These are phyloP conservation scores for Wickerhamiella galacta DNA, from an alignment of 805 yeast species.

Conservation along the genomic window DNA sequence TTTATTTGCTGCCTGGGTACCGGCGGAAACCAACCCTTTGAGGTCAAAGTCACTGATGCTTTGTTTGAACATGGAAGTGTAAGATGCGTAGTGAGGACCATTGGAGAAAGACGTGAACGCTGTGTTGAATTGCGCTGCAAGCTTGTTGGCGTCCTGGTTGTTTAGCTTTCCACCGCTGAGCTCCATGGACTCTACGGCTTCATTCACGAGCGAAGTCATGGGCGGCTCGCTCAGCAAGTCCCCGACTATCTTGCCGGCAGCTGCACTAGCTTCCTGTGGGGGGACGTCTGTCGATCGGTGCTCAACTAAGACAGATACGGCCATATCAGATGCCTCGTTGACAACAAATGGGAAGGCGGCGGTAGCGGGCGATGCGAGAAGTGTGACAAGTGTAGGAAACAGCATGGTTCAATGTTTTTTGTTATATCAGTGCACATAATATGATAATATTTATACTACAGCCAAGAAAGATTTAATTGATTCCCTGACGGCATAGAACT, in stretches of 20 bases:
- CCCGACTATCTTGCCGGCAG: conserved; percentile 6
- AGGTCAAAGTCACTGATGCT: neutral
- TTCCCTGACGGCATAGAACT: conserved; percentile 37
- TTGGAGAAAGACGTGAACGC: neutral
- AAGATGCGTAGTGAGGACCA: conserved; percentile 1
- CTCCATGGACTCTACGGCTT: neutral
- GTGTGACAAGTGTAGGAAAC: conserved; percentile 2
- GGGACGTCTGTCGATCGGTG: conserved; percentile 8
- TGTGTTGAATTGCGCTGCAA: neutral
- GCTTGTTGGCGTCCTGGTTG: neutral
- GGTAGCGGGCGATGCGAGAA: conserved; percentile 6
- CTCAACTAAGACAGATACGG: conserved; percentile 6
- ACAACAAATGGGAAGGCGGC: conserved; percentile 3
- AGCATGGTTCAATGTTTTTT: neutral
- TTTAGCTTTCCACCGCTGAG: neutral
- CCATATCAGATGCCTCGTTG: neutral
- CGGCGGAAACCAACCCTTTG: neutral
- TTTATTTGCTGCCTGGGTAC: neutral
- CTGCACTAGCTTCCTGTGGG: conserved; percentile 11
- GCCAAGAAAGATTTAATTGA: conserved; percentile 14
- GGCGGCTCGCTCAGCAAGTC: neutral
- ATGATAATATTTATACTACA: conserved; percentile 7
- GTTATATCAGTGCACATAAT: neutral
- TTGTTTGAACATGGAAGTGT: neutral
- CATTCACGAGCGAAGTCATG: neutral